Base-by-base conservation (phyloP, 441 rosid species). In the Gossypium trilobum region DNA sequence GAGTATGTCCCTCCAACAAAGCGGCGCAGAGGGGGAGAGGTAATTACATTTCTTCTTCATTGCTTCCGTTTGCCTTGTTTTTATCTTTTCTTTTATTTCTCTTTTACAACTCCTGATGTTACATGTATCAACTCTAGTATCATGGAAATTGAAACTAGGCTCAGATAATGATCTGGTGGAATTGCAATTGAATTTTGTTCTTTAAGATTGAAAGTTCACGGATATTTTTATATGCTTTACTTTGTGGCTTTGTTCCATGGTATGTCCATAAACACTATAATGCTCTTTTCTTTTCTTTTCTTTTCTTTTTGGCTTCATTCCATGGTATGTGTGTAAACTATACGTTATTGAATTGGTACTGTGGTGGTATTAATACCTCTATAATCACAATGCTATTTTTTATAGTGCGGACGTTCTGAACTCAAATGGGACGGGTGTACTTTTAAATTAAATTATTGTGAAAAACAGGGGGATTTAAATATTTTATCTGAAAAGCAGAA, bases 1-100 rank as follows among this genome's bases (percentile, higher is more conserved):
- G 95, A 91, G 59, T 83, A 71, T 74, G 88, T 80, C 55, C 83
- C 92, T 19, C 87, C 88, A 68, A 80, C 96, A 51, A 95, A 95
- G 82, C 93, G 96, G 33, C 95, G 95, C 17, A 92, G 92, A 84
- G 96, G 86, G 39, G 98, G 99, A 75, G 96, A 91, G 98, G 98
- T 92, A 92, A 71, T 54, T 59, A 29, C 44, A 71, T 50, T 78
- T 80, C 29, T 70, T 42, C 31, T 56, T 33, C 6, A 73, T 76
- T 25, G 20, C 16, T 27, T 51, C 31, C 2, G 6, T 1, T 50
- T 27, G n/a, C 13, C 25, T 8, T 29, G 46, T 16, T 51, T 77
- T 42, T 65, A 6, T 42, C 51, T 61, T 36, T 20, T 52, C 59
- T 17, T 36, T 62, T 62, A 6, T 73, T 50, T 20, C 3, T 63